Conservation (phyloP, 1,284 basidiomycete genomes). For the Ceratobasidium sp. region DNA sequence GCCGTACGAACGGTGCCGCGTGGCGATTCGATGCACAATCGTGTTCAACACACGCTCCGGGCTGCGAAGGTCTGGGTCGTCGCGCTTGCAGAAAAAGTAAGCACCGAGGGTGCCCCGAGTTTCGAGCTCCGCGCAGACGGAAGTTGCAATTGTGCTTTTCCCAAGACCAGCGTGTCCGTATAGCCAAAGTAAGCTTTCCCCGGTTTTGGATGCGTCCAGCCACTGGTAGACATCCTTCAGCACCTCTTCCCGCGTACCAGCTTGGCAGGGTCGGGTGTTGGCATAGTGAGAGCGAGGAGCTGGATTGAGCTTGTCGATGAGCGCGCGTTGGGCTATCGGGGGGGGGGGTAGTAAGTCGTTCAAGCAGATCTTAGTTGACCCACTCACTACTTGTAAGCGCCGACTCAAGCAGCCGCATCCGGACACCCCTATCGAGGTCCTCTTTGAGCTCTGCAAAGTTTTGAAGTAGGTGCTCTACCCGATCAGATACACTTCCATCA, state of each 20-base stretch:
- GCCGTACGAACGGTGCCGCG: neutral
- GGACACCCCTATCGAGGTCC: constrained; percentile 1
- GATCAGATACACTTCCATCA: neutral
- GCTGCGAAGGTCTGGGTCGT: constrained; percentile 21
- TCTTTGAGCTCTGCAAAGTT: constrained; percentile 1
- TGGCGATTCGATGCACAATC: constrained; percentile 23
- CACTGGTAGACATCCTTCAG: neutral
- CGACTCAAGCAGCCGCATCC: neutral
- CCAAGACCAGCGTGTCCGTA: constrained; percentile 44
- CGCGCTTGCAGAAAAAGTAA: constrained; percentile 54
- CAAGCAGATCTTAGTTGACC: neutral
- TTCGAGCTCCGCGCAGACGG: constrained; percentile 11
- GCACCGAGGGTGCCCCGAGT: constrained; percentile 51
- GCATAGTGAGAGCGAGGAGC: neutral
- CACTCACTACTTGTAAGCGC: constrained; percentile 1
- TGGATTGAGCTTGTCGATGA: neutral
- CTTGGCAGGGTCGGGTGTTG: neutral
- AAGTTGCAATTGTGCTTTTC: constrained; percentile 36
- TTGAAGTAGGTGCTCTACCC: neutral
- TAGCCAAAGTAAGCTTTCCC: constrained; percentile 38
- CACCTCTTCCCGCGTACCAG: neutral
- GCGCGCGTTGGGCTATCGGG: neutral
- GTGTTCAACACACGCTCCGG: constrained; percentile 36
- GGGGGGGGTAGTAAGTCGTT: neutral
- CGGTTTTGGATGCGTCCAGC: neutral